phyloP scores from a whole-genome alignment of 495 filamentous ascomycete species.

The Niebla homalea region DNA sequence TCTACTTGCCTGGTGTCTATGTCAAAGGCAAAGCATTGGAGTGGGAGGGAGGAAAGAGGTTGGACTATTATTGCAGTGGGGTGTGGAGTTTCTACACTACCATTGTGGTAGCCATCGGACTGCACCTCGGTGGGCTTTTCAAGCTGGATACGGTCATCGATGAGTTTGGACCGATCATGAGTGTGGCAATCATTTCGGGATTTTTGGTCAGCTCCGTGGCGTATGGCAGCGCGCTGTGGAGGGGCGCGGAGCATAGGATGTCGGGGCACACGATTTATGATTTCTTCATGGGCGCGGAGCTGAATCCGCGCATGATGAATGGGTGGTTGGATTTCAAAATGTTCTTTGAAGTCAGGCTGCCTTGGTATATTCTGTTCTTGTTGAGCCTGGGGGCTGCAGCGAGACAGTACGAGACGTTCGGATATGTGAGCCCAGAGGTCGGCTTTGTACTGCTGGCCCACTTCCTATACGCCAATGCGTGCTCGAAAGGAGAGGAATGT shows the following conservation, averaged over 20 bases:
- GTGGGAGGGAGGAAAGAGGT: slow-evolving; percentile 66
- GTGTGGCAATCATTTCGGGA: slow-evolving; percentile 80
- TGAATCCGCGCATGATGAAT: slow-evolving; percentile 82
- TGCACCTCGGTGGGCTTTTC: slow-evolving; percentile 77
- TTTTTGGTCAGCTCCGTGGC: slow-evolving; percentile 67
- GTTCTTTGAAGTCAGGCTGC: slow-evolving; percentile 96
- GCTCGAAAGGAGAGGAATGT: slow-evolving; percentile 89
- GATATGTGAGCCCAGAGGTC: slow-evolving; percentile 84
- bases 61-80: slow-evolving; percentile 87
- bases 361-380: slow-evolving; percentile 89
- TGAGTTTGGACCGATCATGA: slow-evolving; percentile 84
- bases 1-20: slow-evolving; percentile 71
- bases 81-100: slow-evolving; percentile 79
- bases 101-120: slow-evolving; percentile 46
- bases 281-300: slow-evolving; percentile 98
- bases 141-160: slow-evolving; percentile 88
- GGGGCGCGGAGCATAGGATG: slow-evolving; percentile 83
- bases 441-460: slow-evolving; percentile 84
- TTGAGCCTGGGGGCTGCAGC: slow-evolving; percentile 64
- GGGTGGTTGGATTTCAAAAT: slow-evolving; percentile 95
- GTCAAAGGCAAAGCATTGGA: slow-evolving; percentile 74
- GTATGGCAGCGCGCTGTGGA: slow-evolving; percentile 67
- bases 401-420: slow-evolving; percentile 77
- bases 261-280: slow-evolving; percentile 85
- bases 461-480: slow-evolving; percentile 92